Conservation (phyloP, 2,329 filamentous ascomycete species). For the Alternaria burnsii region DNA sequence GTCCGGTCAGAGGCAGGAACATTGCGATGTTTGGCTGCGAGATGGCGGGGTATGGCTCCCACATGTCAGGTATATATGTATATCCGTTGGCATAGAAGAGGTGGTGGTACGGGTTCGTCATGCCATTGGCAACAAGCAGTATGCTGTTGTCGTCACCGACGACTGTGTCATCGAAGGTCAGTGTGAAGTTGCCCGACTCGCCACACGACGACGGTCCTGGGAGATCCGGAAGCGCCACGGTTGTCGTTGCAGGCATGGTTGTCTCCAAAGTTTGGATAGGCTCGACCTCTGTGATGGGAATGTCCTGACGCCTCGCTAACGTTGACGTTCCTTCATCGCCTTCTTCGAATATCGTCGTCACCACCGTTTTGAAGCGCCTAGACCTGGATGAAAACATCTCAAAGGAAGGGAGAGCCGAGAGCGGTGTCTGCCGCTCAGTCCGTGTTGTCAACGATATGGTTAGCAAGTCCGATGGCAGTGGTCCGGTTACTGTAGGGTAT, state of each 20-base stretch:
- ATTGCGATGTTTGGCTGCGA: constrained; percentile 59
- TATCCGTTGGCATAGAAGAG: constrained; percentile 62
- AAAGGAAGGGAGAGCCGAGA: constrained; percentile 32
- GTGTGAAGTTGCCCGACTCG: constrained; percentile 56
- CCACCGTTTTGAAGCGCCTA: constrained; percentile 23
- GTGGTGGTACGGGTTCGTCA: constrained; percentile 61
- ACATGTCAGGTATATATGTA: constrained; percentile 57
- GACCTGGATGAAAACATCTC: constrained; percentile 22
- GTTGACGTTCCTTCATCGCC: neutral
- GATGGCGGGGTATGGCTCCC: constrained; percentile 55
- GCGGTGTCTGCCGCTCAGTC: constrained; percentile 28
- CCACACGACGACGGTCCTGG: constrained; percentile 49
- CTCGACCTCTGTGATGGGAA: neutral
- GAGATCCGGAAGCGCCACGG: constrained; percentile 1
- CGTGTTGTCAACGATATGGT: constrained; percentile 35
- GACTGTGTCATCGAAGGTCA: constrained; percentile 39
- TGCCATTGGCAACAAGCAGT: constrained; percentile 48
- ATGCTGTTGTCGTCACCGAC: constrained; percentile 39
- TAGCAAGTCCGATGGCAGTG: constrained; percentile 34
- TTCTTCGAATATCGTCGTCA: constrained; percentile 16
- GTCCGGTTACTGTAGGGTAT: constrained; percentile 39
- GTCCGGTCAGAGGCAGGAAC: constrained; percentile 53
- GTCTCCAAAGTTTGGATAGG: neutral
- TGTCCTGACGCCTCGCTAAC: constrained; percentile 7
- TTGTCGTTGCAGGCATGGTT: neutral